Evolutionary conservation across 495 filamentous ascomycete genomes (phyloP).

Genomic region (Geoglossum glabrum): DNA sequence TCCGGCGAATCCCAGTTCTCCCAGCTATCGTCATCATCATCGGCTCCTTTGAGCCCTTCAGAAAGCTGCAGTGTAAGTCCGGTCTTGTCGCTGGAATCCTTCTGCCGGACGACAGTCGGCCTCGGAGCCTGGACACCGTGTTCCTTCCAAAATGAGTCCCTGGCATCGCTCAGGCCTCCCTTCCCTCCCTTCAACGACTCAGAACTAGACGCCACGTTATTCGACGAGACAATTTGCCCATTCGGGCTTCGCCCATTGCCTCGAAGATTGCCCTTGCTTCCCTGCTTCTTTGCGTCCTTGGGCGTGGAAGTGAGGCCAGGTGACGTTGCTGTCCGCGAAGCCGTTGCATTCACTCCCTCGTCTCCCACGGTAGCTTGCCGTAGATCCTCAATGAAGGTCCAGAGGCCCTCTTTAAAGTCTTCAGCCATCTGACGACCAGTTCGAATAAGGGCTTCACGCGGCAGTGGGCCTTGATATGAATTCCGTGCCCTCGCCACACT

Average conservation of each 20-base stretch:
- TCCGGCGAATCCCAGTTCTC: constrained; percentile 2
- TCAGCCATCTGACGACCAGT: constrained; percentile 75
- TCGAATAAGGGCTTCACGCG: constrained; percentile 32
- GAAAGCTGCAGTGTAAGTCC: background rate
- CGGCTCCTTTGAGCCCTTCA: background rate
- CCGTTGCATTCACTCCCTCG: constrained; percentile 37
- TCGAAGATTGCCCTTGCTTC: background rate
- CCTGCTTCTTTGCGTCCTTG: background rate
- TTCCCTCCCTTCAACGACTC: background rate
- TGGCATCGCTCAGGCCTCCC: background rate
- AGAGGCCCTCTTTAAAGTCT: constrained; percentile 75
- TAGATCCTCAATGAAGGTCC: constrained; percentile 92
- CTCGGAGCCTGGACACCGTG: background rate
- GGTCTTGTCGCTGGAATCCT: background rate
- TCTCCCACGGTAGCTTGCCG: constrained; percentile 89
- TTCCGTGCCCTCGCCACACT: background rate
- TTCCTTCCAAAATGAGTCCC: constrained; percentile 1
- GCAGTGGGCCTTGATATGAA: constrained; percentile 1
- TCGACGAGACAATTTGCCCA: background rate
- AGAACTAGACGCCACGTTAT: background rate
- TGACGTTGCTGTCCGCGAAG: background rate
- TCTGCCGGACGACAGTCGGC: background rate
- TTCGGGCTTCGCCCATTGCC: background rate
- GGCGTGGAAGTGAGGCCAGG: background rate
- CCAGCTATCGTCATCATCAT: constrained; percentile 2